These are phyloP conservation scores for Amanita pallidorosea DNA, from an alignment of 768 basidiomycete genomes.

Conservation along the genomic window DNA sequence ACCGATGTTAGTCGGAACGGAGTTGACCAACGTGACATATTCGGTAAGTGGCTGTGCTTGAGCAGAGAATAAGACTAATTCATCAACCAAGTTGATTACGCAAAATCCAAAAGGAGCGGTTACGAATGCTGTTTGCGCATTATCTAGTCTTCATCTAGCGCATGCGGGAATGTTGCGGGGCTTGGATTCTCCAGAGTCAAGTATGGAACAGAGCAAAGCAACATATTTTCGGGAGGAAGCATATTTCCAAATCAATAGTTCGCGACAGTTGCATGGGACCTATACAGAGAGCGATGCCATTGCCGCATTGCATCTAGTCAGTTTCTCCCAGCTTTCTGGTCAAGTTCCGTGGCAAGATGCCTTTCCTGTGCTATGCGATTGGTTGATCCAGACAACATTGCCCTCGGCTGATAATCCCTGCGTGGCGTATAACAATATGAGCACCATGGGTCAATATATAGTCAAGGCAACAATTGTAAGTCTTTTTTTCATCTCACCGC, in stretches of 20 bases:
- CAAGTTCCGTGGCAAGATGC: slow-evolving; percentile 59
- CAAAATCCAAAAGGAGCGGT: slow-evolving; percentile 63
- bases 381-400: slow-evolving; percentile 61
- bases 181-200: slow-evolving; percentile 41
- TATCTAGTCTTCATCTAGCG: slow-evolving; percentile 60
- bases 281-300: slow-evolving; percentile 63
- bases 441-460: slow-evolving; percentile 40
- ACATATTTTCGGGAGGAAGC: slow-evolving; percentile 62
- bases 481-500: slow-evolving; percentile 7
- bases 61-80: slow-evolving; percentile 3
- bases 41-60: slow-evolving; percentile 33
- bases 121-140: slow-evolving; percentile 65
- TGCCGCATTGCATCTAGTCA: slow-evolving; percentile 70
- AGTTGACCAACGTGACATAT: slow-evolving; percentile 54
- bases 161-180: slow-evolving; percentile 52
- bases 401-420: slow-evolving; percentile 55
- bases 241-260: slow-evolving; percentile 45
- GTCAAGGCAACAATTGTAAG: slow-evolving; percentile 69
- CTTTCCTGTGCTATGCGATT: slow-evolving; percentile 64
- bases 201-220: slow-evolving; percentile 46
- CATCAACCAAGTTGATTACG: slow-evolving; percentile 34
- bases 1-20: slow-evolving; percentile 52
- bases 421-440: slow-evolving; percentile 44
- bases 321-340: slow-evolving; percentile 62
- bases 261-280: slow-evolving; percentile 40